Evolutionary conservation across 495 filamentous ascomycete genomes (phyloP), one percentile per base, ranked within the genome.

Genomic region (Cryomyces minteri): DNA sequence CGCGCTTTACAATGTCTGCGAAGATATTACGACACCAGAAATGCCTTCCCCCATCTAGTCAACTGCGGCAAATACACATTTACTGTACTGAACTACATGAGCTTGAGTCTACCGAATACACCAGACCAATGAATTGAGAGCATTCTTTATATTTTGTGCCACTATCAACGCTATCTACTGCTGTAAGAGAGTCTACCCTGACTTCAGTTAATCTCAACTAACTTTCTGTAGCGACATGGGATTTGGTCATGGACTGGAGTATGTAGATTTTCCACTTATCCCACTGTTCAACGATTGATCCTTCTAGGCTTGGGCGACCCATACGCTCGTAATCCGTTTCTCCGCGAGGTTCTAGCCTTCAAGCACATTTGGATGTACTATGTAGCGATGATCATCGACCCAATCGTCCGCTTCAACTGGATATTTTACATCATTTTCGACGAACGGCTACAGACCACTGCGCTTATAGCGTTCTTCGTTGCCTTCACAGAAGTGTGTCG

Each of bases 171-270:
- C 77, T 28, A 63, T 88, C 10, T 95, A 94, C 57, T 79, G 70
- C 57, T 82, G 74, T 79, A 66, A 66, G 77, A 58, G 10, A 30
- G 3, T 31, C n/a, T 6, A 31, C 44, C 8, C 42, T 7, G 0
- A 25, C 8, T 5, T 10, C 43, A 5, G 4, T n/a, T 49, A 10
- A 32, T 56, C 41, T 31, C 4, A 6, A 25, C 40, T 50, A 6
- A 32, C 40, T 42, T 9, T 50, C 11, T 1, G 10, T 33, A 77
- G 73, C 78, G 1, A 69, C 94, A n/a, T 98, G 90, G 90, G 90
- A 98, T 53, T 54, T 98, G n/a, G 74, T 80, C 46, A 94, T 95
- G 82, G 90, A 98, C 62, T 96, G 88, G 78, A 87, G 71, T 66
- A 56, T 32, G 58, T 52, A 43, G 32, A 12, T 12, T 41, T 12